Percentiles rank a stretch among this genome's conserved stretches.
Conservation (phyloP, 331 rosid species). For the Telfairia occidentalis region DNA sequence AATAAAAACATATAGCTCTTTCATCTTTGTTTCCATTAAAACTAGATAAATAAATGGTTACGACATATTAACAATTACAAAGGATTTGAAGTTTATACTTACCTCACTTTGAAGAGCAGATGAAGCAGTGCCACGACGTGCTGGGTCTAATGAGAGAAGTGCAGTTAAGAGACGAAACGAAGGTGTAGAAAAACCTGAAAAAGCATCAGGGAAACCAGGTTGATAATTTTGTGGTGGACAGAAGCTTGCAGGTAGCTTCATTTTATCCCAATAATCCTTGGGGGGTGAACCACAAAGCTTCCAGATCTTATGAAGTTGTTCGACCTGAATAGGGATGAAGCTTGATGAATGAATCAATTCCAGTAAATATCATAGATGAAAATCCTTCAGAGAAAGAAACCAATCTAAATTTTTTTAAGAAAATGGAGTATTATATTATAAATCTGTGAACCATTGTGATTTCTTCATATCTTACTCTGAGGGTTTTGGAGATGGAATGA, state of each 20-base stretch:
- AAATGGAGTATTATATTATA: background rate
- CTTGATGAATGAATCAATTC: background rate
- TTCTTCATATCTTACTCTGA: conserved; percentile 3
- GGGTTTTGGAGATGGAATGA: background rate
- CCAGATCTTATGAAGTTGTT: conserved; percentile 68
- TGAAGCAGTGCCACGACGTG: conserved; percentile 46
- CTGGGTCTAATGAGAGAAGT: conserved; percentile 50
- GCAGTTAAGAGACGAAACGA: conserved; percentile 41
- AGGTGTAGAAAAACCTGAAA: conserved; percentile 35
- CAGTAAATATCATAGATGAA: background rate
- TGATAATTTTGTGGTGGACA: conserved; percentile 39
- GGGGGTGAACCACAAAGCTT: conserved; percentile 66
- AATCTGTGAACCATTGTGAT: background rate
- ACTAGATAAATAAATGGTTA: background rate
- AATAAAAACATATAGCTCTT: background rate
- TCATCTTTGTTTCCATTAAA: background rate
- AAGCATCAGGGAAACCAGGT: conserved; percentile 39
- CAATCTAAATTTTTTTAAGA: background rate
- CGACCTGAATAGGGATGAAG: conserved; percentile 31
- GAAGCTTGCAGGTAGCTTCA: conserved; percentile 41
- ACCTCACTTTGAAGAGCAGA: conserved; percentile 52
- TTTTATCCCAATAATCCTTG: conserved; percentile 44
- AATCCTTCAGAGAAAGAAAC: background rate
- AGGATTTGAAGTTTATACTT: conserved; percentile 19
- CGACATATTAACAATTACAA: background rate